Base-by-base conservation (phyloP, 2,329 filamentous ascomycete genomes). In the Aspergillus sergii region DNA sequence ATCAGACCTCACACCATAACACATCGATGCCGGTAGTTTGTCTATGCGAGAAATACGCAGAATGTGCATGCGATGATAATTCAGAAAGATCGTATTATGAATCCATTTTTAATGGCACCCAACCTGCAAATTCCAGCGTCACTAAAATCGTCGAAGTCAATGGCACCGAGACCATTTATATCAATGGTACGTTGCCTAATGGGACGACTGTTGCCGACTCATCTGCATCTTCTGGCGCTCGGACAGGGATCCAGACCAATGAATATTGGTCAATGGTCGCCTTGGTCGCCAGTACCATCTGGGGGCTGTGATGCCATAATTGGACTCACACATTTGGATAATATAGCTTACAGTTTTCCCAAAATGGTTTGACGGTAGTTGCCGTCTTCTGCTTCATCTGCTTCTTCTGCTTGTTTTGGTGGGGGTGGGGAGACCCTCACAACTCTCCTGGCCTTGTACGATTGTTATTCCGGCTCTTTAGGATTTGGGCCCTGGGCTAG, bases 1-100 rank as follows among this genome's bases (percentile, higher is more conserved):
- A 83, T 63, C 73, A 81, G 48, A 77, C 79, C 8, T 77, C 73
- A 39, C 78, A 81, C 50, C 67, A 71, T 11, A 86, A 87, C 69
- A 75, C 83, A 67, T 80, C 80, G 0, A 68, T 84, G 14, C 85
- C 85, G 0, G 83, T 88, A 8, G 75, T 81, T 3, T 89, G 87
- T 69, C 71, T 87, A 43, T 89, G 87, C 71, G 78, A 84, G 64
- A 70, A 83, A 61, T 84, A 84, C 68, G 75, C 73, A 21, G 79
- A 81, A 39, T 89, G 87, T 69, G 85, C 86, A 5, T 89, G 87
- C 69, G 87, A 88, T 61, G 76, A 82, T 46, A 81, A 79, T 65
- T 75, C 75, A 48, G 81, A 83, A 63, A 68, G 69, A 53, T 81
- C 78, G 1, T 82, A 79, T 64, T 73, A 82, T 61, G 70, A 79